Evolutionary conservation across 306 rosid species (phyloP).

Genomic region (Cotoneaster glaucophyllus): DNA sequence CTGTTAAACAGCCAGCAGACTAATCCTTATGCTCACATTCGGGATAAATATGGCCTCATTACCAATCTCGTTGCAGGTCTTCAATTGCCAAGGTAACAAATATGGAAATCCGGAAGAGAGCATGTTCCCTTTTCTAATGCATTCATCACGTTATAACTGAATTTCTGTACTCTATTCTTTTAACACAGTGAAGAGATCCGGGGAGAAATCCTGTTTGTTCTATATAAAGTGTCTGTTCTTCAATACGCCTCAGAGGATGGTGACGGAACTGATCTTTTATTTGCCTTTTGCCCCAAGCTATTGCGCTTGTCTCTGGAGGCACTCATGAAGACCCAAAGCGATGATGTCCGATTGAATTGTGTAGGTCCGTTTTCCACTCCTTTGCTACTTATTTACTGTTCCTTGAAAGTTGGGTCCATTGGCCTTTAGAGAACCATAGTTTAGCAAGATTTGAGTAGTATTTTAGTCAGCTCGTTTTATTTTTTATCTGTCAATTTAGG

Average conservation of each 20-base stretch:
- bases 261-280: conserved; percentile 50
- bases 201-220: conserved; percentile 78
- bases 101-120: background rate
- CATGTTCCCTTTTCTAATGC: background rate
- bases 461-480: background rate
- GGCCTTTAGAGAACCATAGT: background rate
- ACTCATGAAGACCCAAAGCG: conserved; percentile 71
- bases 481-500: background rate
- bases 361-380: conserved; percentile 52
- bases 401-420: background rate
- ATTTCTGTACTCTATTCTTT: conserved; percentile 6
- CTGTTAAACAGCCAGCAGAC: conserved; percentile 56
- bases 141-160: background rate
- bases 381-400: background rate
- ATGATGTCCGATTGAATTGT: conserved; percentile 85
- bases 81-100: conserved; percentile 71
- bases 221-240: conserved; percentile 57
- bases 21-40: conserved; percentile 45
- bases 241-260: conserved; percentile 41
- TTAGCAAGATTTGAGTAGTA: background rate
- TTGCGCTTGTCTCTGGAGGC: conserved; percentile 63
- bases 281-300: conserved; percentile 62
- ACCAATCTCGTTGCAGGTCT: conserved; percentile 73
- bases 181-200: conserved; percentile 76
- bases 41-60: conserved; percentile 43